Evolutionary conservation across 2,329 filamentous ascomycete species (phyloP).

Genomic region (Orbilia javanica): DNA sequence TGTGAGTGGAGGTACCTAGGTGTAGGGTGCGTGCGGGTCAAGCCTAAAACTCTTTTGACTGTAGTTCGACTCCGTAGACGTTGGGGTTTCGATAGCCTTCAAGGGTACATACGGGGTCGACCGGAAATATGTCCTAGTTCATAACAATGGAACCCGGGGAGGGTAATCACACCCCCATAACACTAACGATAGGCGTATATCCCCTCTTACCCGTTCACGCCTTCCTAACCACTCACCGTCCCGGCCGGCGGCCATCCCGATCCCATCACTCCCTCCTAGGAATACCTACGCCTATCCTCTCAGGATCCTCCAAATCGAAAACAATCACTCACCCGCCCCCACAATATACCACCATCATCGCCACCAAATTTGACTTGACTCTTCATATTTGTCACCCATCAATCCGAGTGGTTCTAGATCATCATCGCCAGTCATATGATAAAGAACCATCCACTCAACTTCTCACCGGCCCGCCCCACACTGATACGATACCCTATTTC

Average conservation of each 20-base stretch:
- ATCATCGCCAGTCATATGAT: conserved; percentile 14
- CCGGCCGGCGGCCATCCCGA: not conserved
- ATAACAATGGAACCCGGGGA: not conserved
- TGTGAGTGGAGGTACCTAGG: not conserved
- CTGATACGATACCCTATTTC: conserved; percentile 6
- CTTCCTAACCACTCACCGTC: conserved; percentile 4
- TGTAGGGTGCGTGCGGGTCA: too few species aligned
- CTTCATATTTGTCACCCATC: conserved; percentile 41
- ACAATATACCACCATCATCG: conserved; percentile 10
- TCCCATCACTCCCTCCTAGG: not conserved
- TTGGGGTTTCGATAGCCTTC: not conserved
- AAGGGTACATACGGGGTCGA: not conserved
- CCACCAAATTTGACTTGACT: conserved; percentile 28
- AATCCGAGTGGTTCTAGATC: conserved; percentile 37
- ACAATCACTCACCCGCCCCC: conserved; percentile 1
- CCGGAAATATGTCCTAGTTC: not conserved
- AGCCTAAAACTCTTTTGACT: too few species aligned
- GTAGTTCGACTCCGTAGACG: not conserved
- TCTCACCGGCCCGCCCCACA: conserved; percentile 20
- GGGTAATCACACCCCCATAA: conserved; percentile 1
- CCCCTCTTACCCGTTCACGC: not conserved
- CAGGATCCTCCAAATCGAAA: conserved; percentile 22
- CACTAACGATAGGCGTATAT: conserved; percentile 6
- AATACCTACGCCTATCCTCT: not conserved
- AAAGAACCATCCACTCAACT: conserved; percentile 29